Evolutionary conservation across 306 rosid genomes (phyloP), one percentile per base, ranked within the genome.

Genomic region (Herpetospermum pedunculosum): DNA sequence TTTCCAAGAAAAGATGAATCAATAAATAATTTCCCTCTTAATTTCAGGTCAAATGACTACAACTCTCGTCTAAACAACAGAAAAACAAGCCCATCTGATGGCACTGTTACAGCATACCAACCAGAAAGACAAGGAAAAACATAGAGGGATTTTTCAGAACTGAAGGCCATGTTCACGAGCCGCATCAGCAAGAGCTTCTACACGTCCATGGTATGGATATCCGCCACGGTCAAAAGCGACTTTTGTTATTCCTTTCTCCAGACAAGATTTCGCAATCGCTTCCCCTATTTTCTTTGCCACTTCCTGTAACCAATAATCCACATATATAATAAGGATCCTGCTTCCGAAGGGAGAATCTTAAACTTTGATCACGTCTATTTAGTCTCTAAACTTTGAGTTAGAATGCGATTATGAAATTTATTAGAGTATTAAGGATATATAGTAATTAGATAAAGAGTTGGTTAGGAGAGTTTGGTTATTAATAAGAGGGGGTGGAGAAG

Each of bases 161-260:
- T 88, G 89, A 70, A 95, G 93, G 38, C 97, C 99, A 67, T 88
- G 80, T 80, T 91, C 96, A 21, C 96, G 90, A 73, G 99, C 97
- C 34, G 99, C 90, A 48, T 76, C 84, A 6, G 99, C 99, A 41
- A 95, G 82, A 52, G 96, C 97, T 84, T 92, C 81, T 18, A 95
- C 87, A 64, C 99, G 97, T 18, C 99, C 97, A 73, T 95, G 99
- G 81, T 95, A 95, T 1, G 96, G 96, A 81, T 86, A 91, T 60
- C 98, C 97, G 81, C 97, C 98, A 26, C 97, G 78, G 81, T 94
- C 98, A 48, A 89, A 94, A 77, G 91, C 97, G 71, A 94, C 98
- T 80, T 88, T 91, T 62, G 94, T 83, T 77, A 94, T 94, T 46
- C 98, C 98, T 75, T 91, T 94, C 87, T 89, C 97, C 77, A 91